Percentiles rank a stretch among this genome's conserved stretches.
Evolutionary conservation across 345 rosid species (phyloP).

Genomic region (Brassica napus): DNA sequence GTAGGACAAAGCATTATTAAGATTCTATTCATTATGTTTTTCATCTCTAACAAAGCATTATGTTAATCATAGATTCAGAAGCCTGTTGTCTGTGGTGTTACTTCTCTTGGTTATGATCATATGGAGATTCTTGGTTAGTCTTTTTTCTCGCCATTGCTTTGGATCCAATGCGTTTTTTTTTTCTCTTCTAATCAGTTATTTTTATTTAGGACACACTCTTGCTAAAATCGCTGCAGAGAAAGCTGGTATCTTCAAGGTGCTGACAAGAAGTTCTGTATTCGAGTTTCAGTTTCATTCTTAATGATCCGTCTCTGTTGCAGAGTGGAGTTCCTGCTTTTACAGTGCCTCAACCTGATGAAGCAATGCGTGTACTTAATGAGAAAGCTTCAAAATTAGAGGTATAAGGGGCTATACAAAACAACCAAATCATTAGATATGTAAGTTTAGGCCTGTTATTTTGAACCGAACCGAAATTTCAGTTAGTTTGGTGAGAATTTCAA

Average conservation of each 20-base stretch:
- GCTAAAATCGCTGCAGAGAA: constrained; percentile 93
- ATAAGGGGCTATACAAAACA: constrained; percentile 26
- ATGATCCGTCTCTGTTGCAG: constrained; percentile 42
- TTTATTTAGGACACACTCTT: constrained; percentile 69
- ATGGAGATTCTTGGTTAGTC: constrained; percentile 99
- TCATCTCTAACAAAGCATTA: background rate
- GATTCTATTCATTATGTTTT: background rate
- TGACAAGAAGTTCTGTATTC: background rate
- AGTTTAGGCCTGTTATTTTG: background rate
- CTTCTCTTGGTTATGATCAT: constrained; percentile 97
- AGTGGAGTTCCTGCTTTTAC: constrained; percentile 79
- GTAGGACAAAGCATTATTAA: constrained; percentile 38
- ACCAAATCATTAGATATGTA: background rate
- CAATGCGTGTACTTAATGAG: constrained; percentile 78
- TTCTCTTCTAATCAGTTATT: background rate
- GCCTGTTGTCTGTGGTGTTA: constrained; percentile 84
- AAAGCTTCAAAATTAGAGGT: constrained; percentile 68
- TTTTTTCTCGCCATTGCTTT: background rate
- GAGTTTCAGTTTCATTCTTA: constrained; percentile 15
- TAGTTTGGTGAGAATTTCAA: no score
- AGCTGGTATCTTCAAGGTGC: constrained; percentile 95
- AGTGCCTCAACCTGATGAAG: constrained; percentile 88
- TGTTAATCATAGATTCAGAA: constrained; percentile 57
- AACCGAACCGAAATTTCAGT: no score
- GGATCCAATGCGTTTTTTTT: background rate